A percentile compares a stretch with the other conserved stretches of the same genome.
These are phyloP conservation scores for Podila epicladia DNA, from an alignment of 192 early-diverging fungal genomes.

Conservation along the genomic window DNA sequence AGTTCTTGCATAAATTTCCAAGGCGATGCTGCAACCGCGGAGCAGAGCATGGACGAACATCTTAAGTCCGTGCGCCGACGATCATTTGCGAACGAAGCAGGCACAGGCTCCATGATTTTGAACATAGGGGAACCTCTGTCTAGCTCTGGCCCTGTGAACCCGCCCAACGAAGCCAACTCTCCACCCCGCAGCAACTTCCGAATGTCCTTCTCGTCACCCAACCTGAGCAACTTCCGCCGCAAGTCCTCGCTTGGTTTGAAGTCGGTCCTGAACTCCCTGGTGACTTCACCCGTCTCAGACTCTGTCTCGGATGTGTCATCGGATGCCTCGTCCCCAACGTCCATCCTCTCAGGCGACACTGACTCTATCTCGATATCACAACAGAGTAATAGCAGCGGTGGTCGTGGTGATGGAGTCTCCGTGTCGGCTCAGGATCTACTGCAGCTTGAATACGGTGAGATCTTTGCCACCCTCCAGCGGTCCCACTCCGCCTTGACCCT, in stretches of 20 bases:
- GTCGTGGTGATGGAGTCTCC: background rate
- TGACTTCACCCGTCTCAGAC: background rate
- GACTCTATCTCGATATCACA: background rate
- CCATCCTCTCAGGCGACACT: background rate
- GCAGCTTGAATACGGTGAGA: constrained; percentile 28
- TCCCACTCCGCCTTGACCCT: background rate
- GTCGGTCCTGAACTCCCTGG: constrained; percentile 26
- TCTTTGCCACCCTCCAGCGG: constrained; percentile 1
- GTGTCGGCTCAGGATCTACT: constrained; percentile 32
- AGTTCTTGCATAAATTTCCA: background rate
- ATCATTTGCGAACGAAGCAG: constrained; percentile 4
- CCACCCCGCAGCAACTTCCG: constrained; percentile 13
- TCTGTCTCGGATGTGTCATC: constrained; percentile 7
- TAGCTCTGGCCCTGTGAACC: background rate
- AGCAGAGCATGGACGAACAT: constrained; percentile 44
- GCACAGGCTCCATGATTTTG: too few relatives aligned
- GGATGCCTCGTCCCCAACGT: background rate
- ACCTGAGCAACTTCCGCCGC: constrained; percentile 9
- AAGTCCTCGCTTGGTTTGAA: constrained; percentile 29
- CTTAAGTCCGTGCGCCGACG: constrained; percentile 31
- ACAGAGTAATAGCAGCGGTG: background rate
- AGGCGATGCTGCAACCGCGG: constrained; percentile 10
- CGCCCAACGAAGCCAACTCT: background rate
- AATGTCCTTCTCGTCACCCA: constrained; percentile 34
- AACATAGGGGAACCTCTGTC: too few relatives aligned